A percentile compares a stretch with the other conserved stretches of the same genome.
phyloP scores from a whole-genome alignment of 2,329 filamentous ascomycete species.

The Pseudogymnoascus sp. region DNA sequence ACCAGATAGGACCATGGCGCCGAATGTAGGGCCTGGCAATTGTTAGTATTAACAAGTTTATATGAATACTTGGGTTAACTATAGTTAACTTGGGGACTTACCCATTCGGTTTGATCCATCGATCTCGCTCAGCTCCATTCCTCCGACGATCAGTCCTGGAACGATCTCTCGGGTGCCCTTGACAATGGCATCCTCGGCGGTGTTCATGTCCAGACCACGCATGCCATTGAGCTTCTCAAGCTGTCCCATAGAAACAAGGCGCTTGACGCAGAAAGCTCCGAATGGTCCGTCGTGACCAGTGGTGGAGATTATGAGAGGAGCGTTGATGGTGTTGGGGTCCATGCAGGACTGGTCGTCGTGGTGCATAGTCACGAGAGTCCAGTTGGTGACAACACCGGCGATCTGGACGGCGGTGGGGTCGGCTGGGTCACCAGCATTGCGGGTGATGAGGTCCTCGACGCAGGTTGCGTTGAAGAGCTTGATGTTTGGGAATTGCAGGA shows the following conservation, averaged over 20 bases:
- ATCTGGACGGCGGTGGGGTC: constrained; percentile 53
- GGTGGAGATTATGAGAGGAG: constrained; percentile 77
- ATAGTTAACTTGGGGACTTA: constrained; percentile 2
- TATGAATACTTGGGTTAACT: neutral
- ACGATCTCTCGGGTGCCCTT: constrained; percentile 83
- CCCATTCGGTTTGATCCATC: constrained; percentile 91
- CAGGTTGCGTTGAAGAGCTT: constrained; percentile 95
- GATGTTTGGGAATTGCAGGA: constrained; percentile 77
- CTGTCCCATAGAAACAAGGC: constrained; percentile 78
- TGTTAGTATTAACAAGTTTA: neutral
- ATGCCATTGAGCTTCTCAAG: constrained; percentile 82
- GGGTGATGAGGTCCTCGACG: constrained; percentile 88
- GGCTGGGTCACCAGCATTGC: constrained; percentile 36
- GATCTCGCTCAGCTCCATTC: constrained; percentile 87
- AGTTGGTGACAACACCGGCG: constrained; percentile 89
- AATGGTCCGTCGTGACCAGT: constrained; percentile 89
- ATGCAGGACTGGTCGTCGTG: constrained; percentile 90
- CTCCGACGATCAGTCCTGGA: constrained; percentile 82
- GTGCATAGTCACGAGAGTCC: constrained; percentile 83
- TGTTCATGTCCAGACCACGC: constrained; percentile 88
- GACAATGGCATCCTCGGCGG: constrained; percentile 86
- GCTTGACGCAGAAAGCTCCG: constrained; percentile 84
- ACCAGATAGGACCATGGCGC: constrained; percentile 78
- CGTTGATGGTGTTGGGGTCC: constrained; percentile 96
- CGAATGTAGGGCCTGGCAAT: constrained; percentile 60